Base-by-base conservation (phyloP, 768 basidiomycete genomes). In the Leccinum subgranulosum region DNA sequence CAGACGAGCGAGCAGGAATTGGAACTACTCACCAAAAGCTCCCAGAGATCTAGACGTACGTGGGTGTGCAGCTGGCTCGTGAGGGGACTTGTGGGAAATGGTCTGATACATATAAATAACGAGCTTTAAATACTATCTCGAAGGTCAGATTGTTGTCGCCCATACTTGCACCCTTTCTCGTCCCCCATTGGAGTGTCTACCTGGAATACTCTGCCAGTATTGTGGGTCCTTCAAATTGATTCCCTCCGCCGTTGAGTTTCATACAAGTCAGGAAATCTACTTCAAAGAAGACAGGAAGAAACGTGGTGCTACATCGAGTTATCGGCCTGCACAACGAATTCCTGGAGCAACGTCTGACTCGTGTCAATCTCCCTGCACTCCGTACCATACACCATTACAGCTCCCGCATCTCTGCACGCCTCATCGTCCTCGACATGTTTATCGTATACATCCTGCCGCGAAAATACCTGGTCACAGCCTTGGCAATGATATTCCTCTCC, bases 381-480 rank as follows among this genome's bases (percentile, higher is more conserved):
- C 19, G 49, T 34, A 21, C 31, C 48, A 49, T 57, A 57, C 12
- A 57, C 39, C 29, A 47, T 34, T 6, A 5, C 14, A 8, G 47
- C 55, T 21, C 39, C n/a, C 17, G 23, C 34, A 31, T 33, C 55
- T 28, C 34, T 28, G n/a, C 55, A 57, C 15, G 0, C 23, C 28
- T 49, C 45, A 4, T 14, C 8, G 5, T n/a, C 21, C 39, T 17
- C 14, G 1, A 46, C n/a, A 15, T 57, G 59, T 12, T 19, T 7
- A 27, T 50, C 8, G 15, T 60, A 50, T 4, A 60, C 56, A 21
- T 60, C 59, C 28, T 31, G 41, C 4, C 56, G 29, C 6, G 56
- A 29, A 58, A 57, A 57, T 27, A 14, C 33, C 15, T 28, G n/a
- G 11, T 45, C 5, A 28, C 59, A 57, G 4, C 50, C 41, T 4